These are phyloP conservation scores for Trichoderma sp. DNA, from an alignment of 2,329 filamentous ascomycete species.

Conservation along the genomic window DNA sequence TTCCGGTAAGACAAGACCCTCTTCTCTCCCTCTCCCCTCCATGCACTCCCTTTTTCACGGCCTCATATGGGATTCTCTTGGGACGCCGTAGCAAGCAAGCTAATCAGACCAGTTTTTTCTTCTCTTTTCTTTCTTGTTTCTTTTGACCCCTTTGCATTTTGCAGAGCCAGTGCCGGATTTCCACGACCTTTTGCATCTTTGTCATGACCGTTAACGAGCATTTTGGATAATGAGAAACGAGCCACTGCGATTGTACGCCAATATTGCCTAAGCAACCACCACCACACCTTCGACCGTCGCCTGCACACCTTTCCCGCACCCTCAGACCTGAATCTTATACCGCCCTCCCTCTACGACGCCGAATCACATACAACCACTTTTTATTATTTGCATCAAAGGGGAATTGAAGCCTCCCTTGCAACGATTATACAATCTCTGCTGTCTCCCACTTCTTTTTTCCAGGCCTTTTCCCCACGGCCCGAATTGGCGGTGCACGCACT, in stretches of 20 bases:
- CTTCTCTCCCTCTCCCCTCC: constrained; percentile 9
- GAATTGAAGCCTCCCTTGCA: constrained; percentile 14
- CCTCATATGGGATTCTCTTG: neutral
- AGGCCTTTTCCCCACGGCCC: constrained; percentile 12
- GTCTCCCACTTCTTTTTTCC: neutral
- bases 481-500: constrained; percentile 22
- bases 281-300: neutral
- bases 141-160: neutral
- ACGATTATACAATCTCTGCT: neutral
- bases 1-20: constrained; percentile 16
- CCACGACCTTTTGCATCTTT: constrained; percentile 21
- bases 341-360: neutral
- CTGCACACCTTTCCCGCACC: neutral
- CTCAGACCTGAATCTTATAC: constrained; percentile 9
- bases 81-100: neutral
- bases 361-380: neutral
- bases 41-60: constrained; percentile 22
- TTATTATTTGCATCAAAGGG: neutral
- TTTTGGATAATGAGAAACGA: constrained; percentile 25
- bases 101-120: constrained; percentile 16
- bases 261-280: constrained; percentile 16
- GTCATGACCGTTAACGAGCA: constrained; percentile 23
- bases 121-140: neutral
- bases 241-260: constrained; percentile 21
- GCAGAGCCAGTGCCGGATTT: neutral